Conservation (phyloP, 768 basidiomycete genomes). For the Lentinus brumalis region DNA sequence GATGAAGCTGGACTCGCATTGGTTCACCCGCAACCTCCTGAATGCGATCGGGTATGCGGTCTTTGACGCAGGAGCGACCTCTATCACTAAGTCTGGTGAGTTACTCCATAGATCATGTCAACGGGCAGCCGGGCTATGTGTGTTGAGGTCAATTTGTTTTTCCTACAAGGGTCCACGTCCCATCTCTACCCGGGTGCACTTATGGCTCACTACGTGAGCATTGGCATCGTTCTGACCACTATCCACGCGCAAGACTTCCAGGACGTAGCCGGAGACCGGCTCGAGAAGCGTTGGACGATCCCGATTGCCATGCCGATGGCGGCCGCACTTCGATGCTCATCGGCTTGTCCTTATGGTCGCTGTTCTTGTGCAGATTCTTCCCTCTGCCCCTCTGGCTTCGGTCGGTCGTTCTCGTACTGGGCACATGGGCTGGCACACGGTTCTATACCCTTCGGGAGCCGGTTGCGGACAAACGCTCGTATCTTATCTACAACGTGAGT, state of each 20-base stretch:
- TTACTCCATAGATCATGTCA: not conserved
- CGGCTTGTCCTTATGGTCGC: conserved; percentile 3
- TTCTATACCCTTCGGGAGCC: too few species aligned
- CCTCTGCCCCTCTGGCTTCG: not conserved
- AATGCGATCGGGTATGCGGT: conserved; percentile 20
- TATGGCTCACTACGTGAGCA: not conserved
- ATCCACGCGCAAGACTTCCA: conserved; percentile 14
- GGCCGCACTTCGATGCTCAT: not conserved
- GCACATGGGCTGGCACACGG: not conserved
- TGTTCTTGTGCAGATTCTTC: not conserved
- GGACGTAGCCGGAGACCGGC: conserved; percentile 7
- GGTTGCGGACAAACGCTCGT: too few species aligned
- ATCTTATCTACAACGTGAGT: too few species aligned
- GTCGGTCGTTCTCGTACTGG: not conserved
- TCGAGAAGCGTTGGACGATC: conserved; percentile 2
- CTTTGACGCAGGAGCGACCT: conserved; percentile 27
- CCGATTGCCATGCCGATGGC: conserved; percentile 1
- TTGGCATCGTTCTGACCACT: not conserved
- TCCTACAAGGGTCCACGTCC: not conserved
- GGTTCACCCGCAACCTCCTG: conserved; percentile 18
- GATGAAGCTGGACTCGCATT: conserved; percentile 11
- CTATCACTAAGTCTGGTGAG: too few species aligned
- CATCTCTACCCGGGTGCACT: not conserved
- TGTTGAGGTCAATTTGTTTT: not conserved
- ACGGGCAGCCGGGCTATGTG: too few species aligned